Evolutionary conservation across 177 flowering plant genomes (phyloP), one percentile per base, ranked within the genome.

Genomic region (Vitis hybrid): DNA sequence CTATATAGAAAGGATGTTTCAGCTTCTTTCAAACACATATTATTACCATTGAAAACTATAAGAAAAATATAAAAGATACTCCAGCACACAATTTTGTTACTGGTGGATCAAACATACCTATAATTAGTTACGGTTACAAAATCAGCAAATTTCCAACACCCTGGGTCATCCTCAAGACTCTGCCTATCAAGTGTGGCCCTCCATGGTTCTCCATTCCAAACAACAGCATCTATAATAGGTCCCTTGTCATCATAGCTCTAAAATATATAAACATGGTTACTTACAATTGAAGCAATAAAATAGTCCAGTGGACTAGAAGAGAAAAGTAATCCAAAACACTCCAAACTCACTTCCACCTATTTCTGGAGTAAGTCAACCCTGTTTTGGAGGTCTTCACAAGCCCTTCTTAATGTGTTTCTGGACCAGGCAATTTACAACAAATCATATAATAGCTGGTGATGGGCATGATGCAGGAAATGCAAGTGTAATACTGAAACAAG

Each of bases 161-260:
- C 87, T 45, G 87, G 76, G 50, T 90, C 88, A 81, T 89, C 93
- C 83, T 91, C 97, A 76, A 95, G 90, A 70, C 82, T 84, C 71
- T 88, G 99, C 1, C 96, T 95, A 75, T 95, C 99, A 78, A 95
- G 84, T 71, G 99, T 97, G 75, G 78, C 98, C 80, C 99, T 87
- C 99, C 99, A 95, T 50, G 87, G 74, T 73, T 90, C 89, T 73
- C 99, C 99, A 86, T 91, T 85, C 99, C 99, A 95, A 21, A 91
- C 97, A 72, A 95, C 98, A 85, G 91, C 99, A 86, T 95, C 98
- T 64, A 95, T 87, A 45, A 93, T 78, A 64, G 99, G 98, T 3
- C 99, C 99, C 70, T 78, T 93, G 76, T 95, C 99, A 71, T 95
- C 96, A 72, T 93, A 93, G 82, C 79, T 88, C 99, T 95, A 80